Conservation (phyloP, 2,329 filamentous ascomycete species). For the Trichoderma asperellum region DNA sequence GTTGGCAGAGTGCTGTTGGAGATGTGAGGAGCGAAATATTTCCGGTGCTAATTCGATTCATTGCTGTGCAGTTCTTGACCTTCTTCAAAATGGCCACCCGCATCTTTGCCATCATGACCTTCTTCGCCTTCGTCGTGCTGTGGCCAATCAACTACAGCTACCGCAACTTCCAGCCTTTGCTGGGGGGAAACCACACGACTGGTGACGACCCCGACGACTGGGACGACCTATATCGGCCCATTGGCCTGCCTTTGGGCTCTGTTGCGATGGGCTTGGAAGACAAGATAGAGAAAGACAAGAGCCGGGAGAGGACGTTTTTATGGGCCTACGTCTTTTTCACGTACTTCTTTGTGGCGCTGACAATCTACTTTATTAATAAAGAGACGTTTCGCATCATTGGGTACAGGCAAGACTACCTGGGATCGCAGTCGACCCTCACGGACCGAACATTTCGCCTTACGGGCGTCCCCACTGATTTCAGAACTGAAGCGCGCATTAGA, state of each 20-base stretch:
- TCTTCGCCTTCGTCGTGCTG: conserved; percentile 80
- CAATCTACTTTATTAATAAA: conserved; percentile 78
- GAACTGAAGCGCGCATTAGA: conserved; percentile 82
- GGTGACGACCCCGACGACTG: conserved; percentile 16
- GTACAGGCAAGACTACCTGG: conserved; percentile 86
- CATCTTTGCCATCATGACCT: conserved; percentile 76
- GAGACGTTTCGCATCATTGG: conserved; percentile 86
- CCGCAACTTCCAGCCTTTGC: conserved; percentile 28
- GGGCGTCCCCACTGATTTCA: conserved; percentile 78
- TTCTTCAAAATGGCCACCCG: conserved; percentile 97
- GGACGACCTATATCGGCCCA: conserved; percentile 21
- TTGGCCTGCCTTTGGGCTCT: conserved; percentile 31
- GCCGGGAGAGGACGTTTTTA: conserved; percentile 59
- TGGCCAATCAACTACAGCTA: conserved; percentile 82
- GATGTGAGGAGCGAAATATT: not conserved
- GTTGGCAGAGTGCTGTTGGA: conserved; percentile 33
- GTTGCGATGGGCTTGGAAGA: conserved; percentile 36
- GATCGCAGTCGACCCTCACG: conserved; percentile 91
- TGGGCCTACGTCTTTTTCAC: conserved; percentile 96
- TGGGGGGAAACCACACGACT: conserved; percentile 3
- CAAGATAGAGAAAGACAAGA: conserved; percentile 42
- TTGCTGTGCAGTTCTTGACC: conserved; percentile 67
- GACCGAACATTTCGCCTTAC: conserved; percentile 92
- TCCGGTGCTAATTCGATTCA: not conserved
- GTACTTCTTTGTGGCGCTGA: conserved; percentile 84